Evolutionary conservation across 768 basidiomycete species (phyloP), one percentile per base, ranked within the genome.

Genomic region (Lactarius psammicola): DNA sequence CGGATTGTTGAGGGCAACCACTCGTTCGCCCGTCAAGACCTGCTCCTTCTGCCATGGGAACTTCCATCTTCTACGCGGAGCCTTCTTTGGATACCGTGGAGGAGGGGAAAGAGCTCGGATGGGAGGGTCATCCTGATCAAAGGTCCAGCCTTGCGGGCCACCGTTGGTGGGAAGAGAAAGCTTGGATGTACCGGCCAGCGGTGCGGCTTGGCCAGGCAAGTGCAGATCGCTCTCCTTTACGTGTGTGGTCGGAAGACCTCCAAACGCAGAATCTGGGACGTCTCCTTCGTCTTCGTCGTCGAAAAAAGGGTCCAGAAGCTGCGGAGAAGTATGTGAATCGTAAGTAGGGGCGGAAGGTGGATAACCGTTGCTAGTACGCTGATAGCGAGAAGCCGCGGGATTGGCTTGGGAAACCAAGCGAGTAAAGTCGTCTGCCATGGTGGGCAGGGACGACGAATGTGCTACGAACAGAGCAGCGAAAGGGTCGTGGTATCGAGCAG

Each of bases 21-120:
- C 76, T 60, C 97, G 82, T 76, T 95, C 91, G 28, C 91, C 92
- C 8, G 78, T 78, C 63, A 84, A 75, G n/a, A 79, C 80, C 72
- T 82, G 78, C 65, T 86, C 85, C 76, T 85, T 90, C 75, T 85
- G 74, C 92, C 92, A 94, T 55, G 92, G 91, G 90, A 92, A 94
- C 74, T 80, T 88, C 88, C 89, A 92, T 64, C 80, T 81, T 74
- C 78, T 44, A 63, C 55, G 62, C 38, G 71, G 74, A 61, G 77
- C 67, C 59, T 70, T 63, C n/a, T 44, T 44, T 10, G 57, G 34
- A 34, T 38, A 44, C 26, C 31, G 55, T 36, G 44, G 26, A 20
- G 58, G 17, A 11, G 42, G 57, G 26, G 3, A n/a, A 15, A 38
- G 40, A 20, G 26, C 26, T 8, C 38, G 60, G 11, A 59, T 51